A percentile compares a stretch with the other conserved stretches of the same genome.
Evolutionary conservation across 352 stramenopile species (phyloP).

Genomic region (Saprolegnia parasitica): DNA sequence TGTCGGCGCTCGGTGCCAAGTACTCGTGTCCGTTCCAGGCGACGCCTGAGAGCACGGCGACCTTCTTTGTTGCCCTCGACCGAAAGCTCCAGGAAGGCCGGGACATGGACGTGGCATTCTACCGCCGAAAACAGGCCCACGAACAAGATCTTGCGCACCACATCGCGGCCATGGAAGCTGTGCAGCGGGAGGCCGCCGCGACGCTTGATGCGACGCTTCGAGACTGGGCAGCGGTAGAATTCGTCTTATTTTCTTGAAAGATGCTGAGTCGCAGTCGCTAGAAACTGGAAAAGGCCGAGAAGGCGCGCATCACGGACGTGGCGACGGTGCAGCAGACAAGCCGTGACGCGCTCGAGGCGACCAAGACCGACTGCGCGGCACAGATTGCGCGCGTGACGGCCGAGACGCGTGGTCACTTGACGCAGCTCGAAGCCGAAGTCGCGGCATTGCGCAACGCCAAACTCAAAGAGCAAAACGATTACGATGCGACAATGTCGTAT

Average conservation of each 20-base stretch:
- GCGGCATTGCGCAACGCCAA: neutral
- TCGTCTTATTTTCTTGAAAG: neutral
- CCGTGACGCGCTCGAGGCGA: neutral
- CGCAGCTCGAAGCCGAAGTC: constrained; percentile 2
- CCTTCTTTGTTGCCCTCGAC: constrained; percentile 17
- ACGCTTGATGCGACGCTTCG: neutral
- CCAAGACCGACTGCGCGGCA: neutral
- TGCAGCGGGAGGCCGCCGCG: constrained; percentile 11
- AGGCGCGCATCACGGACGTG: neutral
- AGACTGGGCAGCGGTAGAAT: neutral
- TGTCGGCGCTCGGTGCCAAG: constrained; percentile 4
- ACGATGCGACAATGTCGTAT: constrained; percentile 23
- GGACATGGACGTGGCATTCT: constrained; percentile 26
- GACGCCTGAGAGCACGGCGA: neutral
- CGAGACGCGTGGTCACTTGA: neutral
- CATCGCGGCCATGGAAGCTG: neutral
- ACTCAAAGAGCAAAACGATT: constrained; percentile 26
- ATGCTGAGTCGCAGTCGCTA: neutral
- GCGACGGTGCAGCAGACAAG: constrained; percentile 4
- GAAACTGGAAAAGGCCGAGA: constrained; percentile 25
- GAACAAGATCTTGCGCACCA: constrained; percentile 22
- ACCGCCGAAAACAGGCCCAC: constrained; percentile 25
- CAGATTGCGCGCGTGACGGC: neutral
- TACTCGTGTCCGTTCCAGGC: constrained; percentile 1
- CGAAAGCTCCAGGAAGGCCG: constrained; percentile 26